A percentile compares a stretch with the other conserved stretches of the same genome.
Evolutionary conservation across 1,139 yeast species (phyloP).

Genomic region (Magnusiomyces tetraspermus): DNA sequence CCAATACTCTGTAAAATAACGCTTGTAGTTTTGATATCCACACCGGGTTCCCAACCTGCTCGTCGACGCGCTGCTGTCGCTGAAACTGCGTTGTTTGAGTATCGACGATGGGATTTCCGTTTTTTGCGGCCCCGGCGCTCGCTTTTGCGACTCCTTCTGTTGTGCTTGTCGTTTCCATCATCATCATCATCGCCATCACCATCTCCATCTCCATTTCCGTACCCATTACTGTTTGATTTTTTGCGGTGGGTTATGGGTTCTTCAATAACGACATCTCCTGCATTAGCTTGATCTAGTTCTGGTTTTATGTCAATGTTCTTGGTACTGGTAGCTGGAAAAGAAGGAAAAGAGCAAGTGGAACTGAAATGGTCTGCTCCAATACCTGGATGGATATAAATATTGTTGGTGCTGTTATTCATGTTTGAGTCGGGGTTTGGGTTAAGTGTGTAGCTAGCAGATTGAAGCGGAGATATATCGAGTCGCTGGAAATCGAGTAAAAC

Average conservation of each 20-base stretch:
- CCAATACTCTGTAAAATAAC: conserved; percentile 42
- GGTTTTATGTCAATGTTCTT: no score
- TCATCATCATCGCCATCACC: not conserved
- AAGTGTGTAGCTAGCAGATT: no score
- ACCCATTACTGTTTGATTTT: not conserved
- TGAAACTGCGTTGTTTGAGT: conserved; percentile 16
- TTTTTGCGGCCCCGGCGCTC: not conserved
- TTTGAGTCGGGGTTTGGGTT: no score
- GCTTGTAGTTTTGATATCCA: conserved; percentile 40
- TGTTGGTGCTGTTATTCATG: no score
- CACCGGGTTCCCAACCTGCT: conserved; percentile 49
- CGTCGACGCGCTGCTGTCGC: conserved; percentile 22
- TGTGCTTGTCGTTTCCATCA: not conserved
- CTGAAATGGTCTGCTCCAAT: no score
- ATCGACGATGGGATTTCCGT: conserved; percentile 15
- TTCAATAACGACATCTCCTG: not conserved
- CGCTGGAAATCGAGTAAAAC: no score
- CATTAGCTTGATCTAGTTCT: no score
- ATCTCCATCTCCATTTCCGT: not conserved
- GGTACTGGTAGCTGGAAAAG: no score
- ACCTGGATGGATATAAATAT: no score
- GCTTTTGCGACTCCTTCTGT: not conserved
- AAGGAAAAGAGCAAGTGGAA: no score
- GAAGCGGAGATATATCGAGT: no score
- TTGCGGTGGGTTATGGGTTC: not conserved